Conservation (phyloP, 78 protist species). For the Ministeria vibrans region DNA sequence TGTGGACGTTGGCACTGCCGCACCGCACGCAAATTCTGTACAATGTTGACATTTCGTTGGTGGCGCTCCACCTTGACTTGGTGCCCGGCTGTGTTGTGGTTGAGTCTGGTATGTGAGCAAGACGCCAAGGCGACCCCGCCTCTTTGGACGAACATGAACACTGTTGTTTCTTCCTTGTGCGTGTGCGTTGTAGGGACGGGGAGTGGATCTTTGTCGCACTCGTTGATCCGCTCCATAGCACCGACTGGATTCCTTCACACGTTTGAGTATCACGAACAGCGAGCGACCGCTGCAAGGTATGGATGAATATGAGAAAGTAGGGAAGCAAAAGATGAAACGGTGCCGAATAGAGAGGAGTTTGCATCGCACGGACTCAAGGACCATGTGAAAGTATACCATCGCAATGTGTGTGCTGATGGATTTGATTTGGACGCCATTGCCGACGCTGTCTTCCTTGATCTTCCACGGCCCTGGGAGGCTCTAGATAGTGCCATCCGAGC, state of each 20-base stretch:
- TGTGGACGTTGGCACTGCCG: conserved; percentile 60
- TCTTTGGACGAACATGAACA: not conserved
- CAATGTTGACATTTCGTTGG: conserved; percentile 43
- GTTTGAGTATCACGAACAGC: conserved; percentile 60
- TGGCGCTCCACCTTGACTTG: conserved; percentile 18
- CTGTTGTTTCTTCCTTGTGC: not conserved
- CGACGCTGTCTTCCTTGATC: conserved; percentile 51
- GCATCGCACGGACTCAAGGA: too few species aligned
- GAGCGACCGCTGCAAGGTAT: conserved; percentile 38
- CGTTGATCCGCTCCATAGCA: conserved; percentile 39
- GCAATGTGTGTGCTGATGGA: conserved; percentile 12
- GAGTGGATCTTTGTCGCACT: conserved; percentile 54
- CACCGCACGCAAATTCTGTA: conserved; percentile 84
- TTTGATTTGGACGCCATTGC: not conserved
- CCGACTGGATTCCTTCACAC: conserved; percentile 62
- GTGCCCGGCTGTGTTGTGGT: conserved; percentile 27
- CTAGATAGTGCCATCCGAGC: not conserved
- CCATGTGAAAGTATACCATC: not conserved
- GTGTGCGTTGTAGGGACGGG: conserved; percentile 63
- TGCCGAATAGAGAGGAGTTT: too few species aligned
- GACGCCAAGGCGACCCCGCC: not conserved
- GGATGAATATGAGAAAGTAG: too few species aligned
- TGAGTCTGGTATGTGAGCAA: conserved; percentile 16
- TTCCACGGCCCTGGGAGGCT: conserved; percentile 65
- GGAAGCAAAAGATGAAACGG: too few species aligned